These are phyloP conservation scores for Ananas comosus DNA, from an alignment of 176 grass and related monocot species.

Conservation along the genomic window DNA sequence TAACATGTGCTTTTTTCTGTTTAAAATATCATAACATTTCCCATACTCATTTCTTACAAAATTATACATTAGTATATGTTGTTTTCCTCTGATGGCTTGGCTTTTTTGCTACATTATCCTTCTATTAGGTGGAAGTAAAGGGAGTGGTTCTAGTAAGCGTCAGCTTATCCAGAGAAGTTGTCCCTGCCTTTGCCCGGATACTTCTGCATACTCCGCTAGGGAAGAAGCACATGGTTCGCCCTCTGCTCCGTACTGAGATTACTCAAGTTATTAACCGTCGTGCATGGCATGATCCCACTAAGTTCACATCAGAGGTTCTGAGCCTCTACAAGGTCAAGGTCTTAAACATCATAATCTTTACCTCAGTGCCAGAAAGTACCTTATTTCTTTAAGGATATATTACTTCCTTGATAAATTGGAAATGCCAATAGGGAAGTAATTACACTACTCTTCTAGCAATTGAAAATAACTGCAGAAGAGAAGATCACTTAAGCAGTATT, in stretches of 20 bases:
- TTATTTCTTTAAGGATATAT: neutral
- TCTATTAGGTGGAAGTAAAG: conserved; percentile 67
- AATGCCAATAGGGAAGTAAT: neutral
- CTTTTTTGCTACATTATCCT: conserved; percentile 9
- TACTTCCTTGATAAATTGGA: neutral
- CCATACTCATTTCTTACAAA: too few relatives aligned
- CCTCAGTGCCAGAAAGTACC: neutral
- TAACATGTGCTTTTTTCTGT: neutral
- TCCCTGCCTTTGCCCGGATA: conserved; percentile 92
- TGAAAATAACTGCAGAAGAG: neutral
- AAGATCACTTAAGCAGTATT: neutral
- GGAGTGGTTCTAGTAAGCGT: conserved; percentile 85
- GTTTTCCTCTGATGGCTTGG: neutral
- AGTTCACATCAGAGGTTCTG: conserved; percentile 74
- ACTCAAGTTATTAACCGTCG: conserved; percentile 89
- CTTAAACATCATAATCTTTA: conserved; percentile 4
- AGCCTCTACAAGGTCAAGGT: conserved; percentile 75
- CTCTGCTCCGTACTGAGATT: conserved; percentile 90
- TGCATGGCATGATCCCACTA: conserved; percentile 88
- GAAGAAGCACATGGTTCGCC: conserved; percentile 93
- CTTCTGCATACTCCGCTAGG: conserved; percentile 82
- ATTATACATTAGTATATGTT: neutral
- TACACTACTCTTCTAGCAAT: neutral
- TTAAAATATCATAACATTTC: neutral
- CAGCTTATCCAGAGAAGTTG: conserved; percentile 89